These are phyloP conservation scores for Onygenales sp. DNA, from an alignment of 2,329 filamentous ascomycete species.

Conservation along the genomic window DNA sequence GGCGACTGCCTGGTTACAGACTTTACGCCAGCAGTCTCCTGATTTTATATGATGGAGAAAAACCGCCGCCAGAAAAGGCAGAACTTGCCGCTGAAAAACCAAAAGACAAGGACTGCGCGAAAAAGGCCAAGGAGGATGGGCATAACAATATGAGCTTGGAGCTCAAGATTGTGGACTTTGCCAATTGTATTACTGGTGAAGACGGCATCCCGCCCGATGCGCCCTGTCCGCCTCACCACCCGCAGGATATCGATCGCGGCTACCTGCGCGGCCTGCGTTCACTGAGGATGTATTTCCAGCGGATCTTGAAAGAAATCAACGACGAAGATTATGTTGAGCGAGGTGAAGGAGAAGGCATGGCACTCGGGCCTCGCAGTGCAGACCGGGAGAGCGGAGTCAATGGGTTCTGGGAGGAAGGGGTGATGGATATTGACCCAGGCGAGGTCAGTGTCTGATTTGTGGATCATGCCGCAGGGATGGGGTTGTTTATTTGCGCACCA, in stretches of 20 bases:
- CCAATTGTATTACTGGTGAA: constrained; percentile 88
- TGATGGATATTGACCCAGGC: constrained; percentile 34
- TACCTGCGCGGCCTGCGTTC: constrained; percentile 78
- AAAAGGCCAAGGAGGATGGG: constrained; percentile 22
- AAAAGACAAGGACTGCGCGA: constrained; percentile 7
- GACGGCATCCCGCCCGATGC: constrained; percentile 52
- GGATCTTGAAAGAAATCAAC: constrained; percentile 70
- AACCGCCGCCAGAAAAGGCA: constrained; percentile 10
- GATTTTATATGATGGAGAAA: constrained; percentile 88
- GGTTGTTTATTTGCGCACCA: background rate
- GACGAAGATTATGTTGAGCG: constrained; percentile 35
- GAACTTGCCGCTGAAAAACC: constrained; percentile 14
- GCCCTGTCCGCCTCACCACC: constrained; percentile 71
- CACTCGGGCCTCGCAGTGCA: constrained; percentile 23
- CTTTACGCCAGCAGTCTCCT: constrained; percentile 93
- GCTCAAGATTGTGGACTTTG: constrained; percentile 97
- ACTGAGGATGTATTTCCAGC: constrained; percentile 72
- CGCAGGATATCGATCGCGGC: constrained; percentile 71
- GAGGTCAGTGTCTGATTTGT: constrained; percentile 29
- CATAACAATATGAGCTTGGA: constrained; percentile 44
- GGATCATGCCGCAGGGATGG: background rate
- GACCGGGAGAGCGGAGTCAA: constrained; percentile 21
- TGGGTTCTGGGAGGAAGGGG: constrained; percentile 32
- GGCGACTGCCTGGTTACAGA: constrained; percentile 70
- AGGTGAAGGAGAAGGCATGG: constrained; percentile 33